These are phyloP conservation scores for Cyanophora paradoxa DNA, from an alignment of 78 protist species.

Conservation along the genomic window DNA sequence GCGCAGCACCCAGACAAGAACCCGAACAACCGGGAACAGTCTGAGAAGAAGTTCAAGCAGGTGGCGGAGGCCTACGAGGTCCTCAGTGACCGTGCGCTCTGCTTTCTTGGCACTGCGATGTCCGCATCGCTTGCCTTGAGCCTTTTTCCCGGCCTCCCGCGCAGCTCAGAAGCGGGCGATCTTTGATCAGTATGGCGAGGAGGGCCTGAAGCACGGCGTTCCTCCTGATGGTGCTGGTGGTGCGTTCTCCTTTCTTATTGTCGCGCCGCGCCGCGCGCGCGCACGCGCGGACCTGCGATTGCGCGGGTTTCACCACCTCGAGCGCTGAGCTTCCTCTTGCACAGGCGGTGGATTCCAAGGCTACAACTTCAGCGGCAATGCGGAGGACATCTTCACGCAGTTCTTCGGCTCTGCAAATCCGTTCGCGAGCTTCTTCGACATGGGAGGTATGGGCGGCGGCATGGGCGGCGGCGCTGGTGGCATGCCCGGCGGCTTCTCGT, in stretches of 20 bases:
- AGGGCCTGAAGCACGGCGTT: slow-evolving; percentile 14
- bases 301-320: no score
- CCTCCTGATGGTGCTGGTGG: not conserved
- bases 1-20: slow-evolving; percentile 24
- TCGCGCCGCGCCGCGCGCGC: not conserved
- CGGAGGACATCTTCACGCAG: no score
- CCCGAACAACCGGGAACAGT: slow-evolving; percentile 13
- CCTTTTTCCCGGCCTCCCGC: no score
- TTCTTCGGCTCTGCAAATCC: no score
- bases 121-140: no score
- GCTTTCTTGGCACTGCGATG: no score
- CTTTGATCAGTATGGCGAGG: slow-evolving; percentile 29
- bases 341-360: not conserved
- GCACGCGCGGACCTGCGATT: no score
- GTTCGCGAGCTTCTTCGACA: no score
- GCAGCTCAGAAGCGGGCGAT: slow-evolving; percentile 7
- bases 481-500: not conserved
- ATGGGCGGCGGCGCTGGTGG: slow-evolving; percentile 4
- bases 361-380: not conserved
- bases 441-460: slow-evolving; percentile 15
- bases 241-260: not conserved
- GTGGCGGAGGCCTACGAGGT: slow-evolving; percentile 23
- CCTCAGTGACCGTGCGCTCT: slow-evolving; percentile 21
- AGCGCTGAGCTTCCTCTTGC: no score
- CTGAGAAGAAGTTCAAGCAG: slow-evolving; percentile 15